phyloP scores from a whole-genome alignment of 805 yeast species.

The Candida odintsovae region DNA sequence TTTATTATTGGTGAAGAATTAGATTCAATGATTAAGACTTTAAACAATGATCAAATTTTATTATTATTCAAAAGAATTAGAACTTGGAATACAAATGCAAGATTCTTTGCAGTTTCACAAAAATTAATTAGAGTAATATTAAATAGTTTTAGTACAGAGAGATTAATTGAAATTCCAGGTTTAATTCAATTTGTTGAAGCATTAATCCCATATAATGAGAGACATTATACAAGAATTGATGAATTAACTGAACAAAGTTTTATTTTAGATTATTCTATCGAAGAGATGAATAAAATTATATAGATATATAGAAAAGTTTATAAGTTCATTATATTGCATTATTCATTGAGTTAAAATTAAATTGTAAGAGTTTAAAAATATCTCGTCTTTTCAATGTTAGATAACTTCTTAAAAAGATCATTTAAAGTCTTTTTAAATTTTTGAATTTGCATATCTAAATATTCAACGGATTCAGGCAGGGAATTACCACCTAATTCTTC shows the following conservation, averaged over 20 bases:
- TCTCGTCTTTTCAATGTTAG: not conserved
- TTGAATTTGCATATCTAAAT: not conserved
- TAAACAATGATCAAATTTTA: slow-evolving; percentile 55
- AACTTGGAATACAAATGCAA: slow-evolving; percentile 92
- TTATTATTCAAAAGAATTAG: slow-evolving; percentile 68
- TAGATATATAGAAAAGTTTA: too few species aligned
- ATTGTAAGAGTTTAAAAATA: not conserved
- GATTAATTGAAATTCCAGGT: slow-evolving; percentile 59
- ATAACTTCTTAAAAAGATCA: not conserved
- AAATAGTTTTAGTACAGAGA: slow-evolving; percentile 45
- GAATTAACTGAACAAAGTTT: slow-evolving; percentile 81
- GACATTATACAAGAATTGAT: slow-evolving; percentile 76
- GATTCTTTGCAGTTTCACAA: slow-evolving; percentile 77
- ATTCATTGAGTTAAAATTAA: too few species aligned
- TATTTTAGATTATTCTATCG: slow-evolving; percentile 76
- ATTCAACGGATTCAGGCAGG: not conserved
- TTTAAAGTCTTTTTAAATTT: not conserved
- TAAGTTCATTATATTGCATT: not conserved
- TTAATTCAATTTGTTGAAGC: slow-evolving; percentile 62
- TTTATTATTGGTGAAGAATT: slow-evolving; percentile 39
- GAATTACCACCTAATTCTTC: not conserved
- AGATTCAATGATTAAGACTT: slow-evolving; percentile 53
- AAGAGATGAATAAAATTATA: slow-evolving; percentile 54
- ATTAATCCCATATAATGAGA: slow-evolving; percentile 82
- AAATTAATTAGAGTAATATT: slow-evolving; percentile 64